Evolutionary conservation across 306 rosid species (phyloP).

Genomic region (Acacia confusa): DNA sequence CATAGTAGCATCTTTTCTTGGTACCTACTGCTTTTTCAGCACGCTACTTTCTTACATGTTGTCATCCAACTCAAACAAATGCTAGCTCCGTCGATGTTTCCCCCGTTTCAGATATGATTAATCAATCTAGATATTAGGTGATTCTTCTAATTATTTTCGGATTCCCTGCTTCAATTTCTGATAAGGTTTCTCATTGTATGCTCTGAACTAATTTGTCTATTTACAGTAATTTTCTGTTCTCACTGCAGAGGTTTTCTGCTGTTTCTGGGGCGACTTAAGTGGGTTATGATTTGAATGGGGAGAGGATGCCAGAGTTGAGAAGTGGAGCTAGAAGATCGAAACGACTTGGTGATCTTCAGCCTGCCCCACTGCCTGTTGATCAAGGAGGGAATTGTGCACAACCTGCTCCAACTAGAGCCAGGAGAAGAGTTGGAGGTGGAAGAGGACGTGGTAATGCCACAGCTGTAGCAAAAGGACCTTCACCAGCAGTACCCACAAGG

Average conservation of each 20-base stretch:
- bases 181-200: conserved; percentile 13
- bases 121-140: neutral
- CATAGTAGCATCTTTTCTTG: conserved; percentile 35
- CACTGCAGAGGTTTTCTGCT: conserved; percentile 43
- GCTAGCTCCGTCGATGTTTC: conserved; percentile 11
- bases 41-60: conserved; percentile 34
- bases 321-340: conserved; percentile 98
- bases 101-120: neutral
- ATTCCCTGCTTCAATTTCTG: conserved; percentile 17
- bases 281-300: conserved; percentile 95
- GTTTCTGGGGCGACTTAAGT: conserved; percentile 38
- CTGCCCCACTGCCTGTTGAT: conserved; percentile 66
- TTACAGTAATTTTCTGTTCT: conserved; percentile 17
- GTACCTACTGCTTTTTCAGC: conserved; percentile 42
- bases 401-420: conserved; percentile 69
- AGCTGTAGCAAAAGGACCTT: conserved; percentile 78
- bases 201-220: conserved; percentile 3
- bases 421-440: conserved; percentile 84
- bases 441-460: conserved; percentile 87
- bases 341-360: conserved; percentile 92
- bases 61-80: conserved; percentile 33
- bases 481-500: conserved; percentile 79
- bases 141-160: conserved; percentile 7
- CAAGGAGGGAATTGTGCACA: conserved; percentile 73
- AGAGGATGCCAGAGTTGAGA: conserved; percentile 99